Evolutionary conservation across 163 green algal genomes (phyloP), one percentile per base, ranked within the genome.

Genomic region (Trebouxiophyceae sp.): DNA sequence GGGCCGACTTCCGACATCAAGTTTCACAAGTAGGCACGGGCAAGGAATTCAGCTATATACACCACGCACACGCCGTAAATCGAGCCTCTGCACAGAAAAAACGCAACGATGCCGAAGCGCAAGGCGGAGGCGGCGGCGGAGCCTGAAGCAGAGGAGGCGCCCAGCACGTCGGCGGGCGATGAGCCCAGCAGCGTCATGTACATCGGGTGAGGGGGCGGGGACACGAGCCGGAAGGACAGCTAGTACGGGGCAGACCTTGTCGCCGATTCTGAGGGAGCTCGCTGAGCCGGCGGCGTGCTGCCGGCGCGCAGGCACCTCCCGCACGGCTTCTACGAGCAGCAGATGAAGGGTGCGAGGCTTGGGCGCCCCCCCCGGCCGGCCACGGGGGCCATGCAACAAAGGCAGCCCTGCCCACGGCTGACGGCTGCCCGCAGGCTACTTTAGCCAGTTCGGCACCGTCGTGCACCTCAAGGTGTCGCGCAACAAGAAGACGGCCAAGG

Each of bases 301-400:
- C 5, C 47, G 7, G 47, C 54, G 4, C 45, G 66, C 80, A 93
- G 90, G 55, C 90, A 95, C 56, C 26, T 98, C 23, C 93, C 93
- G 1, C 93, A 97, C 65, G 93, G 93, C 2, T 97, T 98, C 54
- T 98, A 92, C 63, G 93, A 98, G 77, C 80, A 90, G n/a, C 66
- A 97, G 60, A 77, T 98, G 70, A 86, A 89, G 71, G 89, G 89
- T 95, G 44, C n/a, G n/a, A n/a, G n/a, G n/a, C n/a, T n/a, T n/a
- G n/a, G n/a, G n/a, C n/a, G n/a, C n/a, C n/a, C n/a, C n/a, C n/a
- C n/a, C n/a, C n/a, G n/a, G n/a, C n/a, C n/a, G n/a, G n/a, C n/a
- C n/a, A n/a, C n/a, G n/a, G n/a, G n/a, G n/a, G n/a, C n/a, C 7
- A 54, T 3, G 12, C n/a, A 24, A 7, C 23, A 5, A 19, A 60